A percentile compares a stretch with the other conserved stretches of the same genome.
phyloP scores from a whole-genome alignment of 805 yeast genomes.

The Cyberlindnera xishuangbannaensis region DNA sequence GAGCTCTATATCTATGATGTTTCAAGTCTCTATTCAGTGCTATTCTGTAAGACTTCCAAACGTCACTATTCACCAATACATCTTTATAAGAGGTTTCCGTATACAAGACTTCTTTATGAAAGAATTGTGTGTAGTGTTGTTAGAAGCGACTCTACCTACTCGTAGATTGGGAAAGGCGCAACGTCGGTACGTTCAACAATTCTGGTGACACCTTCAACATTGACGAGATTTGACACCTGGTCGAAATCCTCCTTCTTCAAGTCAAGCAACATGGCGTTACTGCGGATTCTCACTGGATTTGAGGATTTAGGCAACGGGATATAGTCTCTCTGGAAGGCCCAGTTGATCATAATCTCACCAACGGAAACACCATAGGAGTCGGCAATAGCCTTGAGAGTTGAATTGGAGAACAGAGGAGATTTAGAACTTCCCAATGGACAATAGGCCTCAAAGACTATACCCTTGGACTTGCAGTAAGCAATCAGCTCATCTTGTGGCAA shows the following conservation, averaged over 20 bases:
- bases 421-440: constrained; percentile 17
- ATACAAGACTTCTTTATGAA: no score
- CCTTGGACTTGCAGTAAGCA: constrained; percentile 10
- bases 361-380: constrained; percentile 35
- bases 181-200: constrained; percentile 7
- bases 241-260: constrained; percentile 32
- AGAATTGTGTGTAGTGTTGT: no score
- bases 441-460: constrained; percentile 17
- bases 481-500: constrained; percentile 17
- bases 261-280: constrained; percentile 27
- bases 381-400: constrained; percentile 38
- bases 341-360: constrained; percentile 49
- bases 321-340: constrained; percentile 53
- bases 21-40: no score
- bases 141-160: no score
- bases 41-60: no score
- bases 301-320: constrained; percentile 50
- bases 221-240: constrained; percentile 24
- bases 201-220: constrained; percentile 28
- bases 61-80: no score
- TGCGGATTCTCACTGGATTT: constrained; percentile 36
- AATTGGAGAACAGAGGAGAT: constrained; percentile 27
- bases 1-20: no score
- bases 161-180: constrained; percentile 4
- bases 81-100: no score